Conservation (phyloP, 2,329 filamentous ascomycete species). For the Sphaerulina vaccinii region DNA sequence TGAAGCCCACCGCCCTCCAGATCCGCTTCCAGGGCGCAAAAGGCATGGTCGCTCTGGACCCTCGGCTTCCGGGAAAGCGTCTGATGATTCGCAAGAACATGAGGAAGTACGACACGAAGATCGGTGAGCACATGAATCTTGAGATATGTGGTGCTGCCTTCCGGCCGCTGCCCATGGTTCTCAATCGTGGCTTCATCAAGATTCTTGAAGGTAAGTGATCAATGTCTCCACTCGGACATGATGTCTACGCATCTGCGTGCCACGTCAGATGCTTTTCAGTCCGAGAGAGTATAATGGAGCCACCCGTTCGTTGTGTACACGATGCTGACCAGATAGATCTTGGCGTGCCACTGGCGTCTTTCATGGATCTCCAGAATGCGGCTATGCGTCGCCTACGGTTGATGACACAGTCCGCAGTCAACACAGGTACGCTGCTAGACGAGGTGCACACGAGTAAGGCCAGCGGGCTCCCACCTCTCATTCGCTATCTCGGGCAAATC, state of each 20-base stretch:
- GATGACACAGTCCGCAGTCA: slow-evolving; percentile 58
- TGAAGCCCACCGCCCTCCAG: slow-evolving; percentile 66
- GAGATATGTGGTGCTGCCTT: slow-evolving; percentile 71
- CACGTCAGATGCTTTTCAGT: too few species aligned
- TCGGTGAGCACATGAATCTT: slow-evolving; percentile 50
- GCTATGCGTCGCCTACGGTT: slow-evolving; percentile 60
- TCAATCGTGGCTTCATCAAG: slow-evolving; percentile 82
- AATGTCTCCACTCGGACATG: not conserved
- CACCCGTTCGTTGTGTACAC: too few species aligned
- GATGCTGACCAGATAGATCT: slow-evolving; percentile 53
- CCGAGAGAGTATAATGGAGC: too few species aligned
- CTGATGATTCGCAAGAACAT: slow-evolving; percentile 71
- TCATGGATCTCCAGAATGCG: slow-evolving; percentile 62
- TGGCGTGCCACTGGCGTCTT: slow-evolving; percentile 57
- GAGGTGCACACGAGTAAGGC: slow-evolving; percentile 60
- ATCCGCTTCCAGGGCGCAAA: slow-evolving; percentile 73
- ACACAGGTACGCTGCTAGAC: slow-evolving; percentile 66
- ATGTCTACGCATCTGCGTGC: too few species aligned
- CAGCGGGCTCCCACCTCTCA: slow-evolving; percentile 61
- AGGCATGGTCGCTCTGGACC: slow-evolving; percentile 73
- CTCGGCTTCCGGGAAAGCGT: slow-evolving; percentile 55
- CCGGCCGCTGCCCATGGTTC: slow-evolving; percentile 64
- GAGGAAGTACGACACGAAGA: slow-evolving; percentile 68
- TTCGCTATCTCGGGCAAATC: slow-evolving; percentile 58
- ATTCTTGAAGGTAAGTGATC: slow-evolving; percentile 64